A percentile compares a stretch with the other conserved stretches of the same genome.
Conservation (phyloP, 2,329 filamentous ascomycete species). For the Rhynchosporium agropyri region DNA sequence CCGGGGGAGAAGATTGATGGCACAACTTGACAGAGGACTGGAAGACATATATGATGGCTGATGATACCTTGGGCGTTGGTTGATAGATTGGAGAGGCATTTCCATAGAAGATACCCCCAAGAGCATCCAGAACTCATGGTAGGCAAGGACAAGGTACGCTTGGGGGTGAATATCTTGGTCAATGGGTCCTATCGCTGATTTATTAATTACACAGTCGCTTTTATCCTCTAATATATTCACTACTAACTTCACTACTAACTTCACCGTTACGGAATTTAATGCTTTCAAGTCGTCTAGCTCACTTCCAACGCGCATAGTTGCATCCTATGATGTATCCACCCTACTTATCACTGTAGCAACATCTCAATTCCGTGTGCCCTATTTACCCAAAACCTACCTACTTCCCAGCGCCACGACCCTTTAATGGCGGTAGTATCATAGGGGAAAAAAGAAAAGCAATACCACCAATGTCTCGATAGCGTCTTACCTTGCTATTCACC, state of each 20-base stretch:
- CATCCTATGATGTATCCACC: no score
- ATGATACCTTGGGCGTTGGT: slow-evolving; percentile 22
- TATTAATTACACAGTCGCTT: no score
- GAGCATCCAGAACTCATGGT: no score
- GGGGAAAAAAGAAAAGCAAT: not conserved
- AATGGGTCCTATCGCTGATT: no score
- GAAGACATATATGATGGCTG: slow-evolving; percentile 4
- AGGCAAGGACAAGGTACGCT: no score
- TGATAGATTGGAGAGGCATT: not conserved
- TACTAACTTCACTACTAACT: no score
- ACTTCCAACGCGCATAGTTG: no score
- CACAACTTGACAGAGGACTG: not conserved
- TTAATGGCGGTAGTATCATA: not conserved
- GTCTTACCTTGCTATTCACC: slow-evolving; percentile 15
- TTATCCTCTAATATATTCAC: no score
- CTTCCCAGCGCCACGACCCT: not conserved
- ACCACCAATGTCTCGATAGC: not conserved
- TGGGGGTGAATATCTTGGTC: no score
- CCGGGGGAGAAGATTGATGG: slow-evolving; percentile 3
- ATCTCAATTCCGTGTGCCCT: not conserved
- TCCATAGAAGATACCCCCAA: not conserved
- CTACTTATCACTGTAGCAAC: slow-evolving; percentile 11
- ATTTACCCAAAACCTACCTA: not conserved
- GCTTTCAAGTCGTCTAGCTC: no score
- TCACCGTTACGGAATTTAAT: no score